Evolutionary conservation across 768 basidiomycete genomes (phyloP).

Genomic region (Filobasidium floriforme): DNA sequence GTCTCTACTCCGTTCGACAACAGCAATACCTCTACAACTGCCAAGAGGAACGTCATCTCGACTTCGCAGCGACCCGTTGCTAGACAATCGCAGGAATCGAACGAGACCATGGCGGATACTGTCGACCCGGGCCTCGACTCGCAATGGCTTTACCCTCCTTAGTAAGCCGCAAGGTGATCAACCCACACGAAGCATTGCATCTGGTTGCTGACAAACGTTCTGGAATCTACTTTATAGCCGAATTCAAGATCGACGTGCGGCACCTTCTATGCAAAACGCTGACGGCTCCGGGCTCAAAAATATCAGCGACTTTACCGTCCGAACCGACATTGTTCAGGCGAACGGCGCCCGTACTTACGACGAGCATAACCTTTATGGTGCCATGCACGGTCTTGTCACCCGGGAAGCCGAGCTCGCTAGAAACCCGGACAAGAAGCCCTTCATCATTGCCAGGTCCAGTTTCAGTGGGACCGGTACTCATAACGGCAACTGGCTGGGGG

Average conservation of each 20-base stretch:
- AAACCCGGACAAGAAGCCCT: constrained; percentile 58
- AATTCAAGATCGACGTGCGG: constrained; percentile 16
- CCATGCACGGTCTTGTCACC: constrained; percentile 64
- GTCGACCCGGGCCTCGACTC: constrained; percentile 12
- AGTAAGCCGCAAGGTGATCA: constrained; percentile 3
- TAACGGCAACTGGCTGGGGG: constrained; percentile 52
- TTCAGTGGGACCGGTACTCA: constrained; percentile 35
- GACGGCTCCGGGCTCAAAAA: constrained; percentile 14
- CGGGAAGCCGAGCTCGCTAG: constrained; percentile 55
- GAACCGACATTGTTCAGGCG: constrained; percentile 19
- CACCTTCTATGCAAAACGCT: constrained; percentile 9
- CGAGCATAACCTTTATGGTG: constrained; percentile 30
- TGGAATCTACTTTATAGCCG: neutral
- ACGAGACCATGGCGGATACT: constrained; percentile 11
- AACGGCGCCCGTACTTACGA: constrained; percentile 20
- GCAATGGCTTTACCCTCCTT: constrained; percentile 21
- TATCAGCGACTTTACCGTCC: constrained; percentile 19
- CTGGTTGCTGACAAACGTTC: neutral
- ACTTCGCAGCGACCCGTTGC: neutral
- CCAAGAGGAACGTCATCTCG: neutral
- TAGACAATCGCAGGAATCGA: neutral
- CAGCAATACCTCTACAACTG: constrained; percentile 5
- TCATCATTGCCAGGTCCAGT: constrained; percentile 41
- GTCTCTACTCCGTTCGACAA: constrained; percentile 11
- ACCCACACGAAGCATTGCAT: no score